Evolutionary conservation across 192 early-diverging fungal genomes (phyloP), one percentile per base, ranked within the genome.

Genomic region (Entomortierella chlamydospora): DNA sequence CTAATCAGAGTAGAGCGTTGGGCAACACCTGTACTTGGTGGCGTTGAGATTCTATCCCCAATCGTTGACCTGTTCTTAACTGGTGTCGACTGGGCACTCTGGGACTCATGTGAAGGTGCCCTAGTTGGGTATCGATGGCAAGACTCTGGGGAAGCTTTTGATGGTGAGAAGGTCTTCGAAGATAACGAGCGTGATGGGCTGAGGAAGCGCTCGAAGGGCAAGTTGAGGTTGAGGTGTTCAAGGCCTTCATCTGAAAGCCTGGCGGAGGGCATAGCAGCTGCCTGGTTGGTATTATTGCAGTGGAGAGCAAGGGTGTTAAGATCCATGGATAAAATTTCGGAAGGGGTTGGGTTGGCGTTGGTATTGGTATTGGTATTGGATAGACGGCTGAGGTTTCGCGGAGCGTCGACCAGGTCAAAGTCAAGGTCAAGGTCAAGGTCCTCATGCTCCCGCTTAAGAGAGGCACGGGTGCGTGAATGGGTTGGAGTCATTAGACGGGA

Each of bases 311-410:
- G 57, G 28, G 49, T 53, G 13, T 66, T 61, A 30, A 74, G 72
- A 52, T 74, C 31, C 64, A 66, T 74, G 57, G 72, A 74, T 8
- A 74, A 42, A 31, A 65, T 30, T 13, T 66, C 64, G 12, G 72
- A 74, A 12, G 72, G 72, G 5, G 69, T 71, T 25, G 59, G 69
- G 28, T 62, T 60, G 30, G 53, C 53, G 17, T 57, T 61, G 37
- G 57, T 10, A 37, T 37, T 37, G 34, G 34, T 10, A 37, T 37
- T 37, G 34, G 34, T 15, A 47, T 47, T 47, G 45, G 45, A 17
- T 20, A 20, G 45, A 20, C 8, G 15, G 8, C 12, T 47, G 15
- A 12, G 45, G 45, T 47, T 20, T 2, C 12, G 37, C 4, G 49
- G 23, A 23, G 37, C 22, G 5, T 52, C n/a, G 4, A 23, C 13